Base-by-base conservation (phyloP, 2,329 filamentous ascomycete species). In the Paraconiothyrium brasiliense region DNA sequence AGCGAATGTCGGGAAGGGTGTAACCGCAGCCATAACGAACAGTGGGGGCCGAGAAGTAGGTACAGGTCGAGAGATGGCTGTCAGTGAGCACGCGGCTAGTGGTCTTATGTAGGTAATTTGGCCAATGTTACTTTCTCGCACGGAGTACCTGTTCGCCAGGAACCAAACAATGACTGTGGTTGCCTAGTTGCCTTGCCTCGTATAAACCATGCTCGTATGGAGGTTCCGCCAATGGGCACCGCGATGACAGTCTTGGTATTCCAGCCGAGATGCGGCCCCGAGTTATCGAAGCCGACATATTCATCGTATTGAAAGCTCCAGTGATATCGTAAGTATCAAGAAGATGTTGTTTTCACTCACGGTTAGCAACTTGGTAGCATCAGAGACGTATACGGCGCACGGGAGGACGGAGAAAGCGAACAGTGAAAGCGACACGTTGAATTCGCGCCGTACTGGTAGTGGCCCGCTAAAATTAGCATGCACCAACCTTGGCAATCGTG, bases 21-120 rank as follows among this genome's bases (percentile, higher is more conserved):
- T 51, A 14, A 51, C 16, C 30, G 32, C 48, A 24, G 48, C 48
- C 48, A 51, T 51, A 13, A 22, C 16, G 48, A 51, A 51, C 20
- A 5, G 30, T 51, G 48, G 32, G 48, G 48, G 48, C 48, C 30
- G 22, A 22, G 22, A 51, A 5, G 30, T n/a, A 20, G 27, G 16
- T n/a, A 34, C 30, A 50, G 48, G 35, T 50, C 16, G 48, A 35
- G 11, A 35, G 27, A 34, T 30, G 20, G 30, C 13, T 50, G 30
- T n/a, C 16, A 11, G 8, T 16, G 16, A 35, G 10, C 30, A 13
- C 16, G 32, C 24, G 16, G 32, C 48, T 51, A 16, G 8, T 7
- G 9, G n/a, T 51, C 27, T 51, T 35, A 51, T 34, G 10, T 22
- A 37, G 30, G 16, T 16, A 16, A 37, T 10, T 11, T 9, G 46